phyloP scores from a whole-genome alignment of 2,329 filamentous ascomycete species.

The Pyrenophora graminea region DNA sequence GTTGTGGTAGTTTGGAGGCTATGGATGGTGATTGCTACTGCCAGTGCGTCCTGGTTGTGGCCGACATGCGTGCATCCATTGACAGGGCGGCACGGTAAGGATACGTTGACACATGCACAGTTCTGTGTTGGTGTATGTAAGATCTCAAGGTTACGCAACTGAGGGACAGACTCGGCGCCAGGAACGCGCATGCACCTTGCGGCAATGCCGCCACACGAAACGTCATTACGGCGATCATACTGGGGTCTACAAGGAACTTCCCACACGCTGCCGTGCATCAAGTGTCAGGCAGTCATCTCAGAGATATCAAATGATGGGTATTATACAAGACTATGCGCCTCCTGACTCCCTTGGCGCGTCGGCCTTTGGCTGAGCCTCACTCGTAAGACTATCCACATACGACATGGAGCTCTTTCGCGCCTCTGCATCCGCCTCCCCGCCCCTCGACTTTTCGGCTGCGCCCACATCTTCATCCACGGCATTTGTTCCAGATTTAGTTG shows the following conservation, averaged over 20 bases:
- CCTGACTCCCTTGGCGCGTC: slow-evolving; percentile 1
- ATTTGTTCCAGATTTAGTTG: slow-evolving; percentile 9
- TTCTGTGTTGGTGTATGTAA: background rate
- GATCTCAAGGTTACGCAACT: slow-evolving; percentile 3
- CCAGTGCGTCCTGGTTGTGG: slow-evolving; percentile 22
- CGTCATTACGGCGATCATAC: slow-evolving; percentile 30
- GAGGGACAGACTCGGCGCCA: slow-evolving; percentile 14
- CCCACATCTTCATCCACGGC: slow-evolving; percentile 8
- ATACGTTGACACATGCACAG: slow-evolving; percentile 12
- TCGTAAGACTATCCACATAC: slow-evolving; percentile 10
- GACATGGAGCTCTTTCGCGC: slow-evolving; percentile 9
- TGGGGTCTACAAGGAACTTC: slow-evolving; percentile 6
- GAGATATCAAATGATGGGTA: slow-evolving; percentile 2
- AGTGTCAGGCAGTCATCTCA: no score
- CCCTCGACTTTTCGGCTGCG: slow-evolving; percentile 1
- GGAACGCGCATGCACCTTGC: slow-evolving; percentile 23
- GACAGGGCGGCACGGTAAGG: slow-evolving; percentile 21
- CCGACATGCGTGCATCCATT: slow-evolving; percentile 31
- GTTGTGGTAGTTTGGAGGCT: slow-evolving; percentile 7
- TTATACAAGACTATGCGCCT: slow-evolving; percentile 9
- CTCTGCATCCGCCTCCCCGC: background rate
- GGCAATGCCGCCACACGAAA: slow-evolving; percentile 23
- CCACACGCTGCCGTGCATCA: background rate
- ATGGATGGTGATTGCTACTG: slow-evolving; percentile 19
- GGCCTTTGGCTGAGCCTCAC: background rate